Evolutionary conservation across 1,284 basidiomycete species (phyloP).

Genomic region (Rhodotorula sp.): DNA sequence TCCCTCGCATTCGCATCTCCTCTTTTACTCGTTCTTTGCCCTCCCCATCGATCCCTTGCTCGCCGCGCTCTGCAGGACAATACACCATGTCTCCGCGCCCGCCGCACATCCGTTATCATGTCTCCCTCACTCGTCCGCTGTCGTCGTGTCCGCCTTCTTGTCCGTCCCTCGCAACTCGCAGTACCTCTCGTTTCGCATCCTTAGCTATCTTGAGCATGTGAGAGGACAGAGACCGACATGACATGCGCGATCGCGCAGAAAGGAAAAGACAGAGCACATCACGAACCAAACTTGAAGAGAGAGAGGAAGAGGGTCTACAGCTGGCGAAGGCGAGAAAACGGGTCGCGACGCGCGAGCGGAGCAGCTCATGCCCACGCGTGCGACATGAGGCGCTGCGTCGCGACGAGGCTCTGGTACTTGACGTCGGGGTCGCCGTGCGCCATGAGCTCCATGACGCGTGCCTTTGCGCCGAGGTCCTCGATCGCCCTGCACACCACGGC

Average conservation of each 20-base stretch:
- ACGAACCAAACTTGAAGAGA: no score
- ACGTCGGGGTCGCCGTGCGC: conserved; percentile 83
- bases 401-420: conserved; percentile 83
- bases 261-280: background rate
- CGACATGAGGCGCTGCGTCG: conserved; percentile 57
- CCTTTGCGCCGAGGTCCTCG: conserved; percentile 82
- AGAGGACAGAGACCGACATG: background rate
- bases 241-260: background rate
- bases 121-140: background rate
- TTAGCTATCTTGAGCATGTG: background rate
- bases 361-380: conserved; percentile 42
- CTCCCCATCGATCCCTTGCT: background rate
- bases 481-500: conserved; percentile 60
- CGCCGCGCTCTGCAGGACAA: background rate
- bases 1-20: background rate
- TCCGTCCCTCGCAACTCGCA: background rate
- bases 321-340: no score
- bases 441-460: conserved; percentile 92
- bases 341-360: no score
- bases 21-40: background rate
- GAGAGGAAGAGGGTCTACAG: no score
- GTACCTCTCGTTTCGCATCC: background rate
- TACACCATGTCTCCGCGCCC: no score
- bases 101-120: no score
- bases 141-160: background rate